A percentile compares a stretch with the other conserved stretches of the same genome.
Evolutionary conservation across 2,329 filamentous ascomycete genomes (phyloP).

Genomic region (Colletotrichum neosansevieriae): DNA sequence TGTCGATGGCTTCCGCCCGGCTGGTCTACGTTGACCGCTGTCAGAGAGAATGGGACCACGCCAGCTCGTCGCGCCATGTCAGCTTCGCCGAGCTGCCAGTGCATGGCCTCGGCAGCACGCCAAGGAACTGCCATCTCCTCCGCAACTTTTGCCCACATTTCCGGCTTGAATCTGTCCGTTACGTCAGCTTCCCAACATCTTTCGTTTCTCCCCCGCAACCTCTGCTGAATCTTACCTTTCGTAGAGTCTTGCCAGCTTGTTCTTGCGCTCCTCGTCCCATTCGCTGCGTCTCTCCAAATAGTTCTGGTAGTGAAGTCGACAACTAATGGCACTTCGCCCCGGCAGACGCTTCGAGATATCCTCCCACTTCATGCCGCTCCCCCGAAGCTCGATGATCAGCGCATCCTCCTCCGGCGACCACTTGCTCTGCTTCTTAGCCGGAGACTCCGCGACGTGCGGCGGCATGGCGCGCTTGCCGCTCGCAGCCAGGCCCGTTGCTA

Average conservation of each 20-base stretch:
- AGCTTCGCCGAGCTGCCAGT: slow-evolving; percentile 93
- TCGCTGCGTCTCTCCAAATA: slow-evolving; percentile 93
- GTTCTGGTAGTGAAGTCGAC: slow-evolving; percentile 95
- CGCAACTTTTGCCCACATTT: slow-evolving; percentile 97
- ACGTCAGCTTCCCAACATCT: slow-evolving; percentile 26
- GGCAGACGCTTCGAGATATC: slow-evolving; percentile 94
- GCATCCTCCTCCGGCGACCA: slow-evolving; percentile 95
- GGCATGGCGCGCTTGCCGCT: slow-evolving; percentile 63
- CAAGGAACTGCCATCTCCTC: slow-evolving; percentile 96
- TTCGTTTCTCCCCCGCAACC: neutral
- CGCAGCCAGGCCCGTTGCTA: slow-evolving; percentile 50
- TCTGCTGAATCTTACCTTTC: slow-evolving; percentile 78
- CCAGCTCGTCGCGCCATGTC: slow-evolving; percentile 96
- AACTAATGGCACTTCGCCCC: slow-evolving; percentile 93
- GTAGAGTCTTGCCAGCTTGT: slow-evolving; percentile 93
- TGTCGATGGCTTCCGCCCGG: slow-evolving; percentile 31
- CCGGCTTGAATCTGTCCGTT: slow-evolving; percentile 83
- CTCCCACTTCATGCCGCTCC: slow-evolving; percentile 97
- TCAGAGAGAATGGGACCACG: slow-evolving; percentile 82
- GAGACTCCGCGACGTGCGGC: slow-evolving; percentile 71
- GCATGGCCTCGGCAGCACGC: slow-evolving; percentile 97
- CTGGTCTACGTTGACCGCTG: slow-evolving; percentile 63
- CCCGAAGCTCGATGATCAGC: slow-evolving; percentile 91
- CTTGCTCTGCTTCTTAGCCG: slow-evolving; percentile 95
- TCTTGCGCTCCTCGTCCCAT: slow-evolving; percentile 98